Percentiles rank a stretch among this genome's conserved stretches.
Evolutionary conservation across 1,139 yeast species (phyloP).

Genomic region (Suhomyces choctaworum): DNA sequence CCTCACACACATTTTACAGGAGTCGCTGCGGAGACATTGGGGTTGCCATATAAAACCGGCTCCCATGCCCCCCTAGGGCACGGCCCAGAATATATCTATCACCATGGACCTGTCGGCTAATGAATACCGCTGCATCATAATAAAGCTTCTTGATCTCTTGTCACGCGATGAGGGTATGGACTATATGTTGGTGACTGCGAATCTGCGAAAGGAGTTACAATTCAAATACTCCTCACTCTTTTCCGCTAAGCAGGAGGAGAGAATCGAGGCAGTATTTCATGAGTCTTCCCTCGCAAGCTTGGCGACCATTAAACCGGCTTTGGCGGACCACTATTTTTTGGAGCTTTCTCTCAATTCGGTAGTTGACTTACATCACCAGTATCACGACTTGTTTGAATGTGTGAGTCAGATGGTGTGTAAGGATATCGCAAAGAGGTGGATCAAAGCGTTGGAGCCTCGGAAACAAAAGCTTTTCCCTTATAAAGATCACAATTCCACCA

Average conservation of each 20-base stretch:
- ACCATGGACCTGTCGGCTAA: not conserved
- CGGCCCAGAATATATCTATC: too few species aligned
- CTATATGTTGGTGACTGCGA: slow-evolving; percentile 12
- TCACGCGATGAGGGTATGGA: slow-evolving; percentile 6
- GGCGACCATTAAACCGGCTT: slow-evolving; percentile 13
- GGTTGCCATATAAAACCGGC: too few species aligned
- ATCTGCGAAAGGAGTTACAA: slow-evolving; percentile 1
- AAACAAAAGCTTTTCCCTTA: slow-evolving; percentile 69
- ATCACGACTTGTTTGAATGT: slow-evolving; percentile 12
- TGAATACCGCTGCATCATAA: not conserved
- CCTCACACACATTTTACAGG: slow-evolving; percentile 1
- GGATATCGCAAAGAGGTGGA: slow-evolving; percentile 66
- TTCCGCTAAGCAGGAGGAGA: slow-evolving; percentile 14
- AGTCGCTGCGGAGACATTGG: too few species aligned
- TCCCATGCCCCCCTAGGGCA: too few species aligned
- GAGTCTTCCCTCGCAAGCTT: slow-evolving; percentile 1
- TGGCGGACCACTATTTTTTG: slow-evolving; percentile 3
- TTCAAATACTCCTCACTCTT: slow-evolving; percentile 19
- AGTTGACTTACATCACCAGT: slow-evolving; percentile 10
- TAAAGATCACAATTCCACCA: slow-evolving; percentile 46
- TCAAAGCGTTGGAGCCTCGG: slow-evolving; percentile 61
- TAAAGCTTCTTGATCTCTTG: slow-evolving; percentile 1
- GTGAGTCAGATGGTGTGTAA: slow-evolving; percentile 59
- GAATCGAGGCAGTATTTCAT: slow-evolving; percentile 10
- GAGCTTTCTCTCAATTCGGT: slow-evolving; percentile 1